Evolutionary conservation across 257 asterid genomes (phyloP).

Genomic region (Vinca minor): DNA sequence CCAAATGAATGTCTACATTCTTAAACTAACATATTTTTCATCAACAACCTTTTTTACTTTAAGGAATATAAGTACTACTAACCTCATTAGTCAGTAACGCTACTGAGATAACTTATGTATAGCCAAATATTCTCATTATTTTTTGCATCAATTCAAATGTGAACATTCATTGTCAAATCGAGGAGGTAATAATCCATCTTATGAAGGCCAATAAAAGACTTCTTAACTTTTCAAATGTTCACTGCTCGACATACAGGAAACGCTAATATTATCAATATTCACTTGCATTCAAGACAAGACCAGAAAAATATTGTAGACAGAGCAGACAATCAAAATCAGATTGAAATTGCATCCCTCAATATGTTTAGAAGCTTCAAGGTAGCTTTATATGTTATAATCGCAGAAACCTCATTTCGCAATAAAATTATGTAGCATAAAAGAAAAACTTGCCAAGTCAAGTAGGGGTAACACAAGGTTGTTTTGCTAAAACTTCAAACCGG

Average conservation of each 20-base stretch:
- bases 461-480: neutral
- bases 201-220: neutral
- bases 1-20: no score
- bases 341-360: neutral
- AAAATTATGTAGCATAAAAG: neutral
- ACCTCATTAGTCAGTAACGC: no score
- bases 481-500: neutral
- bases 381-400: neutral
- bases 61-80: no score
- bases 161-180: no score
- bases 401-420: neutral
- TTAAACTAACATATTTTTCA: no score
- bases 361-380: neutral
- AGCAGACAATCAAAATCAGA: neutral
- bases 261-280: neutral
- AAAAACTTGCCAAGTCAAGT: neutral
- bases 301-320: neutral
- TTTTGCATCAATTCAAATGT: no score
- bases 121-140: no score
- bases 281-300: neutral
- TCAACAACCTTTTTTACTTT: no score
- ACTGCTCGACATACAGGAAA: neutral
- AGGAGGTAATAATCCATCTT: no score
- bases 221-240: constrained; percentile 1
- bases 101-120: no score